Percentiles rank a stretch among this genome's conserved stretches.
Evolutionary conservation across 768 basidiomycete genomes (phyloP).

Genomic region (Galerina marginata): DNA sequence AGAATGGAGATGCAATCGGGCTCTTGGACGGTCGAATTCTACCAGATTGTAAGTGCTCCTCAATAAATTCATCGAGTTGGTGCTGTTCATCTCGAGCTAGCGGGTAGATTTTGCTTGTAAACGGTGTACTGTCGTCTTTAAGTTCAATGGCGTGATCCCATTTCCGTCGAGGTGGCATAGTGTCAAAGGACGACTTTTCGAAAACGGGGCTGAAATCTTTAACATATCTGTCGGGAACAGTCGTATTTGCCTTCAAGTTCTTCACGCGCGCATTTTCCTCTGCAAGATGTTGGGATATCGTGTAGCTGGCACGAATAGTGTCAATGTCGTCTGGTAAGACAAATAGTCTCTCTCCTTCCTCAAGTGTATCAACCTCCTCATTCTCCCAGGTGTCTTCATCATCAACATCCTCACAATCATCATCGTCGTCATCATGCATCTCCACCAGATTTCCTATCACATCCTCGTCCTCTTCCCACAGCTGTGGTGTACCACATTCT

Average conservation of each 20-base stretch:
- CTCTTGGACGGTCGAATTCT: slow-evolving; percentile 36
- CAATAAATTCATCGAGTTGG: not conserved
- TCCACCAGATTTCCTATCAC: too few species aligned
- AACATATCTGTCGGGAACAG: slow-evolving; percentile 8
- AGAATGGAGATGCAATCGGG: slow-evolving; percentile 24
- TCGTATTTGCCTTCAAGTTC: not conserved
- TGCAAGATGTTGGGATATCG: not conserved
- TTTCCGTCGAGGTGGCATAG: slow-evolving; percentile 18
- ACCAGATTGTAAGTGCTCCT: not conserved
- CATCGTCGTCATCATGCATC: not conserved
- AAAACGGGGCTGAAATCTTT: slow-evolving; percentile 17
- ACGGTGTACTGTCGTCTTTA: slow-evolving; percentile 30
- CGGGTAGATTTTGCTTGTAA: slow-evolving; percentile 25
- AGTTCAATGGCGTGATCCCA: slow-evolving; percentile 44
- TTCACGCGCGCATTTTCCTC: not conserved
- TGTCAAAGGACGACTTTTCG: slow-evolving; percentile 18
- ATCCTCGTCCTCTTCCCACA: not conserved
- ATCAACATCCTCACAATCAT: not conserved
- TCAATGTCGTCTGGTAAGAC: slow-evolving; percentile 1
- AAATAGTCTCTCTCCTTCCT: slow-evolving; percentile 9
- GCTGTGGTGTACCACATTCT: not conserved
- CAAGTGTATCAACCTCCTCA: slow-evolving; percentile 1
- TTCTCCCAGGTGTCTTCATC: not conserved
- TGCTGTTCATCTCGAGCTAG: not conserved
- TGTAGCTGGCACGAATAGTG: not conserved